A percentile compares a stretch with the other conserved stretches of the same genome.
phyloP scores from a whole-genome alignment of 129 eudicot species.

The Dittrichia graveolens region DNA sequence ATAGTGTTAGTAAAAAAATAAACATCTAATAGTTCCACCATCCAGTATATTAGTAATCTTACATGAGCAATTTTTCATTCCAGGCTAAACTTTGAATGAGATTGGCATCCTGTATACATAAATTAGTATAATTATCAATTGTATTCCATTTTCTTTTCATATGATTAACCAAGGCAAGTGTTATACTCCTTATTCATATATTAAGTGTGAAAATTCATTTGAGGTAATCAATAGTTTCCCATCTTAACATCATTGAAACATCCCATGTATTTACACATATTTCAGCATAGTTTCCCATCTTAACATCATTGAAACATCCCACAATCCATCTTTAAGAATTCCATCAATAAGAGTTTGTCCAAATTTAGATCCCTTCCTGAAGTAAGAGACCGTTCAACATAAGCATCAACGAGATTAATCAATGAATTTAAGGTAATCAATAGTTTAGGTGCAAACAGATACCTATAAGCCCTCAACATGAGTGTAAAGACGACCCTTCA shows the following conservation, averaged over 20 bases:
- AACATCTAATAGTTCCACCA: conserved; percentile 13
- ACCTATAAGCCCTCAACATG: neutral
- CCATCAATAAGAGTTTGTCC: conserved; percentile 99
- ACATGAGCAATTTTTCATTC: conserved; percentile 94
- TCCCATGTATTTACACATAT: conserved; percentile 86
- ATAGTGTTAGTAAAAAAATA: neutral
- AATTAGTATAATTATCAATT: too few relatives aligned
- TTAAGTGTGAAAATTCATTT: conserved; percentile 54
- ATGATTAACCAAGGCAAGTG: conserved; percentile 4
- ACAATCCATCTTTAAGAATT: conserved; percentile 84
- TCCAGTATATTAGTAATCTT: conserved; percentile 35
- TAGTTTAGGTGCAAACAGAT: neutral
- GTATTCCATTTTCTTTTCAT: neutral
- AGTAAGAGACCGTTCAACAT: conserved; percentile 17
- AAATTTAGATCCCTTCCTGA: conserved; percentile 92
- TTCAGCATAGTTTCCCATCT: conserved; percentile 94
- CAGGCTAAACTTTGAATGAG: conserved; percentile 91
- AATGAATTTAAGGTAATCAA: neutral
- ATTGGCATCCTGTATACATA: conserved; percentile 64
- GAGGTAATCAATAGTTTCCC: conserved; percentile 63
- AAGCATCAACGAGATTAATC: neutral
- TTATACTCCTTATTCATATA: conserved; percentile 7
- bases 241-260: too few relatives aligned
- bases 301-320: conserved; percentile 87
- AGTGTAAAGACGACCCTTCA: too few relatives aligned